Conservation (phyloP, 345 rosid genomes). For the Populus deltoides region DNA sequence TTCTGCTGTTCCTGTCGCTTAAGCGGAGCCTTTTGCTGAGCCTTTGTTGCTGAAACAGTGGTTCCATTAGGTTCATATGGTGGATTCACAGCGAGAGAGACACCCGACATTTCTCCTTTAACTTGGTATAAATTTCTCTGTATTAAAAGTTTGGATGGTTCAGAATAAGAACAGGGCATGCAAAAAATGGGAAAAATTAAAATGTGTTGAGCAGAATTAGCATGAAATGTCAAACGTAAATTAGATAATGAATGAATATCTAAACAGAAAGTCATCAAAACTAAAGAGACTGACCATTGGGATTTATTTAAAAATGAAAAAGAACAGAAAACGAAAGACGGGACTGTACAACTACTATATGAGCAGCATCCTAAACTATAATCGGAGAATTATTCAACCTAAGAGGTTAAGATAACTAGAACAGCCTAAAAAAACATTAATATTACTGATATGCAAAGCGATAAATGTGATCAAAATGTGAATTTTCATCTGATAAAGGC, state of each 20-base stretch:
- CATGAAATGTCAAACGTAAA: too few species aligned
- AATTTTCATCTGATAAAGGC: not conserved
- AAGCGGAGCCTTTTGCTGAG: slow-evolving; percentile 18
- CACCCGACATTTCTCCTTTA: slow-evolving; percentile 60
- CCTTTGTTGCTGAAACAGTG: slow-evolving; percentile 9
- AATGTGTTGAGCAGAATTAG: not conserved
- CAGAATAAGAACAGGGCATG: not conserved
- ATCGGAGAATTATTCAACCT: not conserved
- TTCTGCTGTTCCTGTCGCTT: slow-evolving; percentile 26
- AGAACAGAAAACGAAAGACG: too few species aligned
- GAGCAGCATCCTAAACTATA: not conserved
- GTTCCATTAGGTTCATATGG: slow-evolving; percentile 33
- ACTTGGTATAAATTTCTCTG: not conserved
- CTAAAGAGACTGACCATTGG: not conserved
- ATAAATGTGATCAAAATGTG: not conserved
- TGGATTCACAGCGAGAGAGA: slow-evolving; percentile 61
- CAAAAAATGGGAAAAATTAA: not conserved
- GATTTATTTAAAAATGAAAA: not conserved
- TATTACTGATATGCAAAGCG: not conserved
- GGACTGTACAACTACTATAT: too few species aligned
- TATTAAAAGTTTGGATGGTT: not conserved
- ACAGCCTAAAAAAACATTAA: not conserved
- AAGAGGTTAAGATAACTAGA: not conserved
- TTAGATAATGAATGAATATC: not conserved
- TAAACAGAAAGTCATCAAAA: not conserved